Percentiles rank a stretch among this genome's conserved stretches.
Conservation (phyloP, 345 rosid genomes). For the Mallotus nudiflorus region DNA sequence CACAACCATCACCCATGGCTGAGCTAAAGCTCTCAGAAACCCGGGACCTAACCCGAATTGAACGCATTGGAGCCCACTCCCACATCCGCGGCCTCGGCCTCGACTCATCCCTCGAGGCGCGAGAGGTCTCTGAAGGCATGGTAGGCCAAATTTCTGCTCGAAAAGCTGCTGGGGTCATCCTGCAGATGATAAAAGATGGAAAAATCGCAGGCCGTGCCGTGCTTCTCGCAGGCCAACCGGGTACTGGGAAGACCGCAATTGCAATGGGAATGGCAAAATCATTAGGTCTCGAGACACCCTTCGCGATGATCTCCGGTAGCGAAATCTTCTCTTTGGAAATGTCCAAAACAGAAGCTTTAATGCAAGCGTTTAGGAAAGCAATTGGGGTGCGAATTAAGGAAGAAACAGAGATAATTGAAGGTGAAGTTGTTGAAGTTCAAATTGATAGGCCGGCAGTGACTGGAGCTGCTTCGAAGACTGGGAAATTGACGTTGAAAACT, state of each 20-base stretch:
- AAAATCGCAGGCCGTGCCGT: conserved; percentile 90
- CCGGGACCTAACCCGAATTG: conserved; percentile 87
- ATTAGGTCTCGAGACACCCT: conserved; percentile 89
- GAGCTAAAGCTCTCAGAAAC: conserved; percentile 75
- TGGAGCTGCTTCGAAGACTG: conserved; percentile 84
- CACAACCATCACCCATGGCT: conserved; percentile 44
- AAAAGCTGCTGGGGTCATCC: conserved; percentile 91
- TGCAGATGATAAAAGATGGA: conserved; percentile 88
- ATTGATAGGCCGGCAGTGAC: conserved; percentile 79
- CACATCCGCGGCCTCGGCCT: conserved; percentile 94
- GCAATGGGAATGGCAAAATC: conserved; percentile 99
- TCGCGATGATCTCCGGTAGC: conserved; percentile 84
- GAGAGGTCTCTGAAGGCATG: conserved; percentile 88
- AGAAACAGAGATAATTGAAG: conserved; percentile 86
- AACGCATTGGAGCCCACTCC: conserved; percentile 94
- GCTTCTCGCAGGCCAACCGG: conserved; percentile 93
- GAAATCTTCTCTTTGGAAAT: conserved; percentile 91
- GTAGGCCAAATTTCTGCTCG: conserved; percentile 80
- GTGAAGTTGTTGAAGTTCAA: conserved; percentile 89
- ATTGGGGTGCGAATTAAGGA: conserved; percentile 93
- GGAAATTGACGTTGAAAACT: conserved; percentile 87
- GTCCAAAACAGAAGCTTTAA: conserved; percentile 93
- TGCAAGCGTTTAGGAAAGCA: conserved; percentile 79
- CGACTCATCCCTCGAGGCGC: conserved; percentile 83
- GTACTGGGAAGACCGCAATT: conserved; percentile 93